phyloP scores from a whole-genome alignment of 1,284 basidiomycete species.

The Psilocybe mexicana region DNA sequence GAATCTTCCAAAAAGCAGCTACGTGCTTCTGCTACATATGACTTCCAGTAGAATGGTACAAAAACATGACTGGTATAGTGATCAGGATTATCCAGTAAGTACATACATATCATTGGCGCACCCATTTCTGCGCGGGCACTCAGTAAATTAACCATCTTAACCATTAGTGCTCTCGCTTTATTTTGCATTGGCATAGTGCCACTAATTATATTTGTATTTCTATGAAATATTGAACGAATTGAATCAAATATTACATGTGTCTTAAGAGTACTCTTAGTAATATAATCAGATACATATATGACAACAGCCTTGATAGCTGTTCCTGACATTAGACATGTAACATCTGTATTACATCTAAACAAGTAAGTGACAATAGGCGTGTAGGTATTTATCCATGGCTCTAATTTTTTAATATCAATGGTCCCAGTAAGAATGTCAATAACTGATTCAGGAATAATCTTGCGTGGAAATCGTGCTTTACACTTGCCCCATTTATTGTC shows the following conservation, averaged over 20 bases:
- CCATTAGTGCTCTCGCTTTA: not conserved
- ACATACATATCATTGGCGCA: constrained; percentile 23
- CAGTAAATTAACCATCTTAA: constrained; percentile 21
- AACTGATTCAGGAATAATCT: not conserved
- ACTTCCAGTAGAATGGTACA: constrained; percentile 13
- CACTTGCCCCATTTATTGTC: too few species aligned
- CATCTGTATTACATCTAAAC: too few species aligned
- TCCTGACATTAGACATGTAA: too few species aligned
- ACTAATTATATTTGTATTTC: not conserved
- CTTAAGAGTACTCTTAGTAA: constrained; percentile 24
- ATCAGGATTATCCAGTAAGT: constrained; percentile 20
- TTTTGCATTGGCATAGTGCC: not conserved
- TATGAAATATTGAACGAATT: not conserved
- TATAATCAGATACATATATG: constrained; percentile 26
- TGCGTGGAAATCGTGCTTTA: not conserved
- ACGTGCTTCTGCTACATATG: constrained; percentile 12
- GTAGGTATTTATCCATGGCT: too few species aligned
- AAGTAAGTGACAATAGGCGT: too few species aligned
- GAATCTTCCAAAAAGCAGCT: constrained; percentile 1
- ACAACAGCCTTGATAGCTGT: too few species aligned
- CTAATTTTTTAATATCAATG: too few species aligned
- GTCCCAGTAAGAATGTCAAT: not conserved
- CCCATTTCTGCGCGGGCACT: constrained; percentile 21
- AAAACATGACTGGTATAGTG: constrained; percentile 17
- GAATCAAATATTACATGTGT: constrained; percentile 24